Evolutionary conservation across 768 basidiomycete species (phyloP), one percentile per base, ranked within the genome.

Genomic region (Clitopilus passeckerianus): DNA sequence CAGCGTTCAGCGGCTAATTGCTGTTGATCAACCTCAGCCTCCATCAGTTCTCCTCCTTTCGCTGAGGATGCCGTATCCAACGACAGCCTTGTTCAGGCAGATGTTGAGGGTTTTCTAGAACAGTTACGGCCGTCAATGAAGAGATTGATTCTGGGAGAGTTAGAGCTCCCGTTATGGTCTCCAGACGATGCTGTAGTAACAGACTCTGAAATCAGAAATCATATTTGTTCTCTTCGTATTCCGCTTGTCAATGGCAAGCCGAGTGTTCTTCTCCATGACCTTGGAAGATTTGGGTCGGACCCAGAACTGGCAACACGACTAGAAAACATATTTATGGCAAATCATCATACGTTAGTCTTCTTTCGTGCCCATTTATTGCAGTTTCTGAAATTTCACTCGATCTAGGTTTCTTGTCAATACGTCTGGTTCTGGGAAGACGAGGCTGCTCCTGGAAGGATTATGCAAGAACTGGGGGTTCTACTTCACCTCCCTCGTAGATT

Each of bases 391-490:
- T 30, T 53, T 55, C 27, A n/a, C 27, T 30, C 27, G 3, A 18
- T 58, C 5, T 44, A 78, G 77, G 14, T 76, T 78, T 57, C 71
- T 80, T 16, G 75, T 80, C 30, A 80, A 80, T 52, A 80, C 79
- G 0, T 80, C 78, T 22, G 78, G 78, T 7, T 79, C 78, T 1
- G 78, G 78, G 18, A 80, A 80, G 62, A 79, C 78, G 0, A 68
- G 78, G 33, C 68, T 78, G 10, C 65, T 80, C 2, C 63, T 80
- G 8, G 78, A 80, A 64, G 78, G 78, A 20, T 70, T 80, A 5
- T 80, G 78, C 57, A 62, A 72, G 30, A 66, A 73, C 46, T 80
- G 79, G 79, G 79, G 78, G 4, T 75, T 80, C 57, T 80, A 80
- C 63, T 78, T 80, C 60, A 80, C 78, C 0, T 78, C 77, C 10